Conservation (phyloP, 2,329 filamentous ascomycete genomes). For the Fusarium anguioides region DNA sequence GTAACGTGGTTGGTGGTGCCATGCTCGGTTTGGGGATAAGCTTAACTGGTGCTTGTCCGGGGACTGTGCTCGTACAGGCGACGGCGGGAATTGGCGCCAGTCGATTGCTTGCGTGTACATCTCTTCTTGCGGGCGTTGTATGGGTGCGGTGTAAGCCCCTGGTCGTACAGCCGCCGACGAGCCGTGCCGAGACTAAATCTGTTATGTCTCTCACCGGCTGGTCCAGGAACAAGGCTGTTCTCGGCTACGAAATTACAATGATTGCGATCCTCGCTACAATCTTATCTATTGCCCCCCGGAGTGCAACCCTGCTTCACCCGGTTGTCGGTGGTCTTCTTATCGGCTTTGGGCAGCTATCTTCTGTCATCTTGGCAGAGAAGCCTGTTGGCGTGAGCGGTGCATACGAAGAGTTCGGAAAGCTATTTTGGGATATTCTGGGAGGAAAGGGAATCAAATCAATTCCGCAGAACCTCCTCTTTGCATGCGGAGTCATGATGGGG, state of each 20-base stretch:
- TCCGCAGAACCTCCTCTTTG: slow-evolving; percentile 7
- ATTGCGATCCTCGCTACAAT: slow-evolving; percentile 3
- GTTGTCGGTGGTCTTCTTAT: slow-evolving; percentile 21
- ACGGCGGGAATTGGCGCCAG: slow-evolving; percentile 7
- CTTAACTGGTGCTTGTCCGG: slow-evolving; percentile 25
- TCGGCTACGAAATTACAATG: slow-evolving; percentile 6
- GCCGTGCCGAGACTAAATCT: background rate
- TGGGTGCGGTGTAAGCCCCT: slow-evolving; percentile 8
- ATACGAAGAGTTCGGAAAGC: slow-evolving; percentile 7
- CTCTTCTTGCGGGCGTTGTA: slow-evolving; percentile 1
- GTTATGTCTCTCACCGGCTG: slow-evolving; percentile 7
- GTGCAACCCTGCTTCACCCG: slow-evolving; percentile 7
- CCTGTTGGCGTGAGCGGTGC: slow-evolving; percentile 11
- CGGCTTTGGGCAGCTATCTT: background rate
- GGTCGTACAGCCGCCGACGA: background rate
- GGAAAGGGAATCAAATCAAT: background rate
- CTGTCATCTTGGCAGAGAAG: slow-evolving; percentile 3
- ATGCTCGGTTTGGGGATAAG: slow-evolving; percentile 28
- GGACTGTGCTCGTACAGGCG: slow-evolving; percentile 22
- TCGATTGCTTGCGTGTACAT: slow-evolving; percentile 6
- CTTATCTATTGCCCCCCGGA: slow-evolving; percentile 2
- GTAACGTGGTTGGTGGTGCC: slow-evolving; percentile 15
- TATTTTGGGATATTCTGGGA: background rate
- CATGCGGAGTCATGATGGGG: background rate
- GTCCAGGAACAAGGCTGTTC: slow-evolving; percentile 7